These are phyloP conservation scores for Hymenoscyphus infarciens DNA, from an alignment of 2,329 filamentous ascomycete genomes.

Conservation along the genomic window DNA sequence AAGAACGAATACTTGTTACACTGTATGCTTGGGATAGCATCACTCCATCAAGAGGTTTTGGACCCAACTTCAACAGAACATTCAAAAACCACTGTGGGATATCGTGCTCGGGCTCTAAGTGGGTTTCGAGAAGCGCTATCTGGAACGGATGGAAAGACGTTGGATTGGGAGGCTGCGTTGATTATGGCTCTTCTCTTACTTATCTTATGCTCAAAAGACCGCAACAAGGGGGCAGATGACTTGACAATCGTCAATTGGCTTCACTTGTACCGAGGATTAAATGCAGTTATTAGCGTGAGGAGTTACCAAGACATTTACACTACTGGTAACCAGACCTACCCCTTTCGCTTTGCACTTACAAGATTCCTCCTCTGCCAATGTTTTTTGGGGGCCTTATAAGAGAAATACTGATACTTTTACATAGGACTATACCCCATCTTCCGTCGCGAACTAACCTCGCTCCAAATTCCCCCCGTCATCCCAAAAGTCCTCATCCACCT, in stretches of 20 bases:
- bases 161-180: constrained; percentile 29
- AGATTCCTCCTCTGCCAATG: background rate
- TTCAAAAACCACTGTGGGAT: constrained; percentile 24
- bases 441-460: constrained; percentile 19
- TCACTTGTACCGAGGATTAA: constrained; percentile 27
- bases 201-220: constrained; percentile 25
- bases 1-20: constrained; percentile 31
- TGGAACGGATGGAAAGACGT: constrained; percentile 14
- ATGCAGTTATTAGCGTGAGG: constrained; percentile 19
- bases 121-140: constrained; percentile 27
- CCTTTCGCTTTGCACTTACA: background rate
- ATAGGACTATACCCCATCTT: constrained; percentile 27
- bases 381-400: no score
- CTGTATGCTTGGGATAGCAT: constrained; percentile 30
- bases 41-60: constrained; percentile 28
- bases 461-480: constrained; percentile 23
- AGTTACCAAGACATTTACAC: constrained; percentile 4
- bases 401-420: background rate
- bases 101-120: constrained; percentile 26
- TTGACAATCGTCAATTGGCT: constrained; percentile 29
- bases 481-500: constrained; percentile 27
- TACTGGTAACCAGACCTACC: background rate
- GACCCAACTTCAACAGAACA: constrained; percentile 16
- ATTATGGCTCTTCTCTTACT: constrained; percentile 30
- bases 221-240: constrained; percentile 18